Evolutionary conservation across 768 basidiomycete species (phyloP), one percentile per base, ranked within the genome.

Genomic region (Leccinum uliginosum): DNA sequence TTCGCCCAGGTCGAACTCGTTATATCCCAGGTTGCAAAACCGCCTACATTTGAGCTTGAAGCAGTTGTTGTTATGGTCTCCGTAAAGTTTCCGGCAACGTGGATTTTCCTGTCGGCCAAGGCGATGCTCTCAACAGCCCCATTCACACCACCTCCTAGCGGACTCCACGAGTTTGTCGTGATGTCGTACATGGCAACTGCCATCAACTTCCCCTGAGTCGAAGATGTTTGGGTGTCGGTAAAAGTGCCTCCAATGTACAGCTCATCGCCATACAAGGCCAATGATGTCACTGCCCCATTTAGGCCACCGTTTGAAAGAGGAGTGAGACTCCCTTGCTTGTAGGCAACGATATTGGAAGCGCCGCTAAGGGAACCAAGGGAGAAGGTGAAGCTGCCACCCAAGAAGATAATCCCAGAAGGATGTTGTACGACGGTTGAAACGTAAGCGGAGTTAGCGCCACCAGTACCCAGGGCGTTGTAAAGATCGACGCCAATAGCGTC

Each of bases 181-280:
- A 92, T 74, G 60, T 93, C 80, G 70, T 93, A 98, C 53, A 82
- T 66, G 0, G 86, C 92, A 30, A 96, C 71, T 34, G 84, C 80
- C 45, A 71, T 71, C 34, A 93, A 73, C 32, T 71, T 74, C 53
- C 81, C 80, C 47, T 78, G 73, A 2, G 76, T 79, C 0, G 85
- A 82, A 15, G 78, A 73, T 6, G 78, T 74, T 2, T 71, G 69
- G 0, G 92, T 89, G 59, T 89, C 86, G 1, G 78, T 80, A 75
- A 99, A 99, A 0, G 84, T 76, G 1, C 97, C 97, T n/a, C 93
- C 96, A 40, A 95, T 84, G 68, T 81, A 97, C 11, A 98, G 71
- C 19, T 75, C 76, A 63, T 89, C 79, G 11, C 82, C 84, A 53
- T 78, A 73, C 30, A 88, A 64, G n/a, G 80, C 75, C 40, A 95